Conservation (phyloP, 371 early-diverging fungal genomes). For the Mucor sp. region DNA sequence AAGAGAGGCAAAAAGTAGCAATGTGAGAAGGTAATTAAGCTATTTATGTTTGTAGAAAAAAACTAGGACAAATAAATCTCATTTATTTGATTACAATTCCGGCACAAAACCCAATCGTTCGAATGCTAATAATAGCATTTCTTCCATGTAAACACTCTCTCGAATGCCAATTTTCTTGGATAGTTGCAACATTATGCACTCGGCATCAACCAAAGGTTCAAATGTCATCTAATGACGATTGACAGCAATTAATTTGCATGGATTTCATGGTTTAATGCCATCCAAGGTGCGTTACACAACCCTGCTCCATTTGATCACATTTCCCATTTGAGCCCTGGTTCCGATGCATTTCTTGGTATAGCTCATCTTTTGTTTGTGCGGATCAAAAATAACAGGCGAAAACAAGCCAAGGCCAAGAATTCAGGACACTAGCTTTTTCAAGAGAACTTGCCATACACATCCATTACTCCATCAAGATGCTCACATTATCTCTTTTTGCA, state of each 20-base stretch:
- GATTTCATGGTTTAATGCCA: background rate
- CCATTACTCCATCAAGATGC: background rate
- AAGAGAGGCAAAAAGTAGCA: slow-evolving; percentile 4
- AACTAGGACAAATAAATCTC: background rate
- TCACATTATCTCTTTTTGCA: background rate
- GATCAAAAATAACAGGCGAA: background rate
- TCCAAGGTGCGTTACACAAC: background rate
- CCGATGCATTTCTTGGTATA: background rate
- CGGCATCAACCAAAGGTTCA: background rate
- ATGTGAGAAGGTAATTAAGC: background rate
- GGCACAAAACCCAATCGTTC: background rate
- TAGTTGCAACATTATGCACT: background rate
- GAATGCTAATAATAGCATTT: slow-evolving; percentile 4
- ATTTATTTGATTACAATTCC: background rate
- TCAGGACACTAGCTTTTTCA: background rate
- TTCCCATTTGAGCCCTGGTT: background rate
- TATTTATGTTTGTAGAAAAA: background rate
- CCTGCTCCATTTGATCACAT: background rate
- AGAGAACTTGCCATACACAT: background rate
- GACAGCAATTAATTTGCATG: background rate
- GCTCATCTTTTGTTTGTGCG: background rate
- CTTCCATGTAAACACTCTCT: background rate
- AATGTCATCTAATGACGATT: background rate
- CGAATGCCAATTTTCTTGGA: background rate
- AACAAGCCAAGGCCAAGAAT: background rate